phyloP scores from a whole-genome alignment of 495 filamentous ascomycete genomes.

The Penicillium chermesinum region DNA sequence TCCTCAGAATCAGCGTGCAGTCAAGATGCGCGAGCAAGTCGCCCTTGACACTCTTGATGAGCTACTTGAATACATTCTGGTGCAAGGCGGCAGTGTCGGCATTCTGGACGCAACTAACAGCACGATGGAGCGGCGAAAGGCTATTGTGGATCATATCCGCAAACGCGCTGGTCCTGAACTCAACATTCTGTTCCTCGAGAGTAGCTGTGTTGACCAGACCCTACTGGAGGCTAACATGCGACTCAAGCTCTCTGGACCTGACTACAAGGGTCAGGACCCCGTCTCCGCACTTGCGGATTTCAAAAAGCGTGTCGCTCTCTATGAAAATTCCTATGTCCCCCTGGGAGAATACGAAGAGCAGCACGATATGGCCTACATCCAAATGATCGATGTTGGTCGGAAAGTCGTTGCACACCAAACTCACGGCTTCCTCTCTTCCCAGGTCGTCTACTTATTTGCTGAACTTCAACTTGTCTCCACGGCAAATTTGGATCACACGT shows the following conservation, averaged over 20 bases:
- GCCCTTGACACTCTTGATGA: conserved; percentile 91
- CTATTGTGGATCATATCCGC: conserved; percentile 77
- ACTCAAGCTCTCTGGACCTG: conserved; percentile 91
- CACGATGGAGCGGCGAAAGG: conserved; percentile 76
- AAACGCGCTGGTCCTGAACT: conserved; percentile 77
- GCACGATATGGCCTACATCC: conserved; percentile 81
- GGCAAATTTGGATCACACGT: conserved; percentile 96
- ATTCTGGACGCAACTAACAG: conserved; percentile 98
- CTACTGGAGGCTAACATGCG: conserved; percentile 96
- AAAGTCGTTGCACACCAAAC: conserved; percentile 89
- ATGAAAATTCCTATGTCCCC: conserved; percentile 87
- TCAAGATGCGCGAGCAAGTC: conserved; percentile 81
- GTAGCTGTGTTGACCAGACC: conserved; percentile 74
- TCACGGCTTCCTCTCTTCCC: conserved; percentile 82
- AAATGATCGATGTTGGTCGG: conserved; percentile 96
- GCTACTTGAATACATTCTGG: conserved; percentile 78
- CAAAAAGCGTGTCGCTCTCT: conserved; percentile 86
- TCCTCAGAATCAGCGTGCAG: conserved; percentile 75
- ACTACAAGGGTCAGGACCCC: conserved; percentile 92
- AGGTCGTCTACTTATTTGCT: conserved; percentile 88
- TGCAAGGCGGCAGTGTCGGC: conserved; percentile 83
- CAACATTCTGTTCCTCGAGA: conserved; percentile 90
- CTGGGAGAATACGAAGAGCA: conserved; percentile 88
- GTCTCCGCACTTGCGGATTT: conserved; percentile 79
- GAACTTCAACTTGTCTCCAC: conserved; percentile 91